A percentile compares a stretch with the other conserved stretches of the same genome.
Conservation (phyloP, 1,284 basidiomycete genomes). For the Cutaneotrichosporon sp. region DNA sequence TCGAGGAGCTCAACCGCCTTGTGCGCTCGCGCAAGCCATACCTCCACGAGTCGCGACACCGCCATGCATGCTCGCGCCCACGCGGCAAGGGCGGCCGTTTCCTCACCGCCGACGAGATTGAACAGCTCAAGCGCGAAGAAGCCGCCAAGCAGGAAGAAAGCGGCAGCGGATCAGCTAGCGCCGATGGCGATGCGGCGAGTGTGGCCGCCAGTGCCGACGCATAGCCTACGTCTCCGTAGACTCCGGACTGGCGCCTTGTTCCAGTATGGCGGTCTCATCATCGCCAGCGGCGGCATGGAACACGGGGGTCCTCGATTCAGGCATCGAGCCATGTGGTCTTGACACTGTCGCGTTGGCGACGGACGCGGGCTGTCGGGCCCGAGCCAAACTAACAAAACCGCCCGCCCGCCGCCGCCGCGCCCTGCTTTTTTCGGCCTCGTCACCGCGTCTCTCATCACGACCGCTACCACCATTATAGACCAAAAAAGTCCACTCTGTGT, state of each 20-base stretch:
- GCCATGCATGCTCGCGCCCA: conserved; percentile 94
- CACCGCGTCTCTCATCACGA: not conserved
- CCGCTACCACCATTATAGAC: not conserved
- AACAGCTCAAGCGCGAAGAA: conserved; percentile 46
- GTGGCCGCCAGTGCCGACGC: not conserved
- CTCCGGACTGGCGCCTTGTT: too few relatives aligned
- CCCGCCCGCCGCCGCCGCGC: too few relatives aligned
- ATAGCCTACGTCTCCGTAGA: not conserved
- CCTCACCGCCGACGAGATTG: conserved; percentile 87
- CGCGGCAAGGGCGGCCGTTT: conserved; percentile 94
- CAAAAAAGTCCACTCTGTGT: conserved; percentile 15
- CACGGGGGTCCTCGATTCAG: too few relatives aligned
- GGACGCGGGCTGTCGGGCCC: too few relatives aligned
- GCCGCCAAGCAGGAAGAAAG: conserved; percentile 20
- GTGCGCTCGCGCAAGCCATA: conserved; percentile 94
- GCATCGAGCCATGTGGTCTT: too few relatives aligned
- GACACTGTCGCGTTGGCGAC: too few relatives aligned
- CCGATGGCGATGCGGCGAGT: conserved; percentile 1
- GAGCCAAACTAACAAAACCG: too few relatives aligned
- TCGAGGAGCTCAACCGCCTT: conserved; percentile 86
- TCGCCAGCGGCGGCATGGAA: too few relatives aligned
- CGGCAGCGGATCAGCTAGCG: not conserved
- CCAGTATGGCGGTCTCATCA: too few relatives aligned
- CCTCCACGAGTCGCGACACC: conserved; percentile 93
- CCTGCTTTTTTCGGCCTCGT: not conserved